A percentile compares a stretch with the other conserved stretches of the same genome.
phyloP scores from a whole-genome alignment of 1,139 yeast species.

The Candida pseudoviswanathii region DNA sequence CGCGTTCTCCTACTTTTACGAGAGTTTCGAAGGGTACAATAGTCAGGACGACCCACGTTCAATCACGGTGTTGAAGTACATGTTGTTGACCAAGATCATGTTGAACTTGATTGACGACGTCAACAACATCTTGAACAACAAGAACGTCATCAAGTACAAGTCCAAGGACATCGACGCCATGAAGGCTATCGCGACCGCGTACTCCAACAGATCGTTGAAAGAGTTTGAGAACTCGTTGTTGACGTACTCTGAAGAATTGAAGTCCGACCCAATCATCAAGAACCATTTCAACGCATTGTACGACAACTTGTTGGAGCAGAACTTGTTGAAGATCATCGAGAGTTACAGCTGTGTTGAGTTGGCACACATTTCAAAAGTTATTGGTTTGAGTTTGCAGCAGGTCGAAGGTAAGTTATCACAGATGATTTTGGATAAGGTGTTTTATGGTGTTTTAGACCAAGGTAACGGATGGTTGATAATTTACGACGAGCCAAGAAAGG shows the following conservation, averaged over 20 bases:
- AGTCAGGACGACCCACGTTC: slow-evolving; percentile 66
- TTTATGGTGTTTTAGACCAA: slow-evolving; percentile 95
- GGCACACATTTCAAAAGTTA: slow-evolving; percentile 80
- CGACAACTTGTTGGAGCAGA: slow-evolving; percentile 90
- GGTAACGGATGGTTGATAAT: slow-evolving; percentile 97
- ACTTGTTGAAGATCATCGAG: slow-evolving; percentile 90
- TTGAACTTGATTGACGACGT: slow-evolving; percentile 85
- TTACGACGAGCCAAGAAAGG: slow-evolving; percentile 86
- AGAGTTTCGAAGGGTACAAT: slow-evolving; percentile 87
- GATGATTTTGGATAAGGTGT: slow-evolving; percentile 93
- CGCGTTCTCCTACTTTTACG: slow-evolving; percentile 92
- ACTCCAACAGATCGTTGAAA: slow-evolving; percentile 83
- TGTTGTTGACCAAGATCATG: slow-evolving; percentile 93
- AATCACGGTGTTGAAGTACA: slow-evolving; percentile 81
- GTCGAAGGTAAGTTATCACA: slow-evolving; percentile 94
- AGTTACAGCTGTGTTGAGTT: slow-evolving; percentile 95
- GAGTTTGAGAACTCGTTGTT: slow-evolving; percentile 84
- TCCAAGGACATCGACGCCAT: slow-evolving; percentile 82
- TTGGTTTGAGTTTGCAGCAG: slow-evolving; percentile 85
- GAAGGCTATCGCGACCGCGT: slow-evolving; percentile 91
- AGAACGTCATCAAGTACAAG: slow-evolving; percentile 79
- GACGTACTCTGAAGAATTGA: slow-evolving; percentile 72
- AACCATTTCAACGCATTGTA: slow-evolving; percentile 91
- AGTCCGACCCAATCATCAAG: slow-evolving; percentile 85
- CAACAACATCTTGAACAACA: slow-evolving; percentile 71